phyloP scores from a whole-genome alignment of 768 basidiomycete genomes.

The Tulasnella sp. region DNA sequence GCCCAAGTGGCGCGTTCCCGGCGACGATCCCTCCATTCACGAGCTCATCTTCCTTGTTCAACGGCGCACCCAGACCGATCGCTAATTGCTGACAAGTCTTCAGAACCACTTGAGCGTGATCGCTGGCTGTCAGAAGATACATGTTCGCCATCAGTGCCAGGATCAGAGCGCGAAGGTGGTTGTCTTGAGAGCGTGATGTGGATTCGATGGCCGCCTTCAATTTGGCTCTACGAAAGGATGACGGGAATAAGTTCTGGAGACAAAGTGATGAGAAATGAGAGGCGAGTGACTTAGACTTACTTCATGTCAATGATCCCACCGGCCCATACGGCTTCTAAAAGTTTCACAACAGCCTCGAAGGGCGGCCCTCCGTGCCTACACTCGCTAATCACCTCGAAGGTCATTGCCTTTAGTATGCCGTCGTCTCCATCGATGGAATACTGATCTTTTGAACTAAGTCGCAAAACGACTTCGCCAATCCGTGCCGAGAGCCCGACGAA shows the following conservation, averaged over 20 bases:
- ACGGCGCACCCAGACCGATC: slow-evolving; percentile 49
- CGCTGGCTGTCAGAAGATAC: slow-evolving; percentile 57
- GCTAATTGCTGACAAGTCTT: slow-evolving; percentile 59
- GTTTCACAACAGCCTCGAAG: slow-evolving; percentile 9
- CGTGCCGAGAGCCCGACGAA: slow-evolving; percentile 42
- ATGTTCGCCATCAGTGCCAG: slow-evolving; percentile 59
- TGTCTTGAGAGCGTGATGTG: slow-evolving; percentile 51
- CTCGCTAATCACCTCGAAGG: slow-evolving; percentile 32
- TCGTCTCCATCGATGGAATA: neutral
- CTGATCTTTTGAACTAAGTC: slow-evolving; percentile 31
- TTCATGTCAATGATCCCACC: slow-evolving; percentile 52
- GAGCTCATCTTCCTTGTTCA: slow-evolving; percentile 16
- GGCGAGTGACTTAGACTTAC: slow-evolving; percentile 28
- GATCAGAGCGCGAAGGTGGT: slow-evolving; percentile 60
- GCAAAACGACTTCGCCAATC: slow-evolving; percentile 42
- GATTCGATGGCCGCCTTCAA: slow-evolving; percentile 51
- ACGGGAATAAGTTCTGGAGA: neutral
- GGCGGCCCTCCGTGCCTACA: slow-evolving; percentile 34
- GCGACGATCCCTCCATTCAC: slow-evolving; percentile 19
- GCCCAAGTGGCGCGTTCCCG: slow-evolving; percentile 53
- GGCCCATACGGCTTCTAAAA: slow-evolving; percentile 15
- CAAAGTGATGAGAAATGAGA: slow-evolving; percentile 3
- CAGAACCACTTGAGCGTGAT: slow-evolving; percentile 59
- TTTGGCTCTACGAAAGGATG: slow-evolving; percentile 38
- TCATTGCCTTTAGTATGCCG: slow-evolving; percentile 14